These are phyloP conservation scores for Rhododendron mucronatum DNA, from an alignment of 148 eudicot genomes.

Conservation along the genomic window DNA sequence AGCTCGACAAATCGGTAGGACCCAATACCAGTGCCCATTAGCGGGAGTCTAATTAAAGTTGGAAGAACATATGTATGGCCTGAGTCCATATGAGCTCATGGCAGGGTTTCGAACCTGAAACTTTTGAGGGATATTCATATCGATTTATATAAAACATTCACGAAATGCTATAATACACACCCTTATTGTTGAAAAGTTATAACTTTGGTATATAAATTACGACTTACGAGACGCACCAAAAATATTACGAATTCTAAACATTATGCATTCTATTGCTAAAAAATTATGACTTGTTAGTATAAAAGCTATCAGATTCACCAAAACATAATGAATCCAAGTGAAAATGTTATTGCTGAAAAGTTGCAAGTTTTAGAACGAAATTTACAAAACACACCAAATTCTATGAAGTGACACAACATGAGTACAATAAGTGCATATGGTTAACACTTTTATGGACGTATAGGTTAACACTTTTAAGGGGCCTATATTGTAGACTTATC, in stretches of 20 bases:
- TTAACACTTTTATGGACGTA: too few species aligned
- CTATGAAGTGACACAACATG: background rate
- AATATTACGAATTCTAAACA: background rate
- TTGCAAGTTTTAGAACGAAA: background rate
- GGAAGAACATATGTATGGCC: background rate
- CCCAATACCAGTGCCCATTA: background rate
- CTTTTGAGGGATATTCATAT: background rate
- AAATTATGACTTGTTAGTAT: too few species aligned
- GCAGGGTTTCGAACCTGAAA: background rate
- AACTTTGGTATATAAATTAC: too few species aligned
- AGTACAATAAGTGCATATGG: too few species aligned
- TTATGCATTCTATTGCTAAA: background rate
- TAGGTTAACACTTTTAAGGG: too few species aligned
- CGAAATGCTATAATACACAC: too few species aligned
- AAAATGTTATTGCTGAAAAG: too few species aligned
- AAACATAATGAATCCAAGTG: too few species aligned
- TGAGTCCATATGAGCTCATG: background rate
- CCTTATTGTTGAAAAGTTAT: background rate
- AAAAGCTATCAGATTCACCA: background rate
- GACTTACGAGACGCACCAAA: background rate
- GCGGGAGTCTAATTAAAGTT: background rate
- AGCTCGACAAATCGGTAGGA: background rate
- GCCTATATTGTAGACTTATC: too few species aligned
- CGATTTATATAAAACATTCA: too few species aligned
- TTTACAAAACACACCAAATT: background rate